Conservation (phyloP, 352 stramenopile species). For the Phytophthora agathidicida region DNA sequence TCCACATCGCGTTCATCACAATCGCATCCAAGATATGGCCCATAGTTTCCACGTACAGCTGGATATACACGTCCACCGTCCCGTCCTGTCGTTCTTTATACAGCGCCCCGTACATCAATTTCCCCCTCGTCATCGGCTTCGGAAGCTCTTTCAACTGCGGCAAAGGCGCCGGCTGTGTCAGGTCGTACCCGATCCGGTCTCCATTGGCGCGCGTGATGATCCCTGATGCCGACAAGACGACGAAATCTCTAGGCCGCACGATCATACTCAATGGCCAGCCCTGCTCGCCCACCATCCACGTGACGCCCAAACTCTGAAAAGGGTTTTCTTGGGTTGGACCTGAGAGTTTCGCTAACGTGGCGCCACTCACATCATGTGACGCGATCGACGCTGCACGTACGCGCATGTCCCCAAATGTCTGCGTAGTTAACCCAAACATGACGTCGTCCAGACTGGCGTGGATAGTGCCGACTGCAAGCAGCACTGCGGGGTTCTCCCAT, state of each 20-base stretch:
- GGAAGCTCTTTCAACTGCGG: conserved; percentile 28
- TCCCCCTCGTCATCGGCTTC: conserved; percentile 38
- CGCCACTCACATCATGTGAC: conserved; percentile 37
- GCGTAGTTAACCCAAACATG: conserved; percentile 44
- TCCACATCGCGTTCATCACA: conserved; percentile 29
- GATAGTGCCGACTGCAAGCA: conserved; percentile 44
- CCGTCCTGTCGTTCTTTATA: conserved; percentile 46
- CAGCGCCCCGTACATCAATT: conserved; percentile 47
- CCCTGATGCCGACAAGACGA: conserved; percentile 41
- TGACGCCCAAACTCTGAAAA: conserved; percentile 46
- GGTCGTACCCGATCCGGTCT: conserved; percentile 44
- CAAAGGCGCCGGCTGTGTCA: conserved; percentile 43
- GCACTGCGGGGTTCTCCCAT: conserved; percentile 26
- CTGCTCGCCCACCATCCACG: conserved; percentile 51
- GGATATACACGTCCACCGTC: conserved; percentile 62
- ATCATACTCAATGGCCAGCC: conserved; percentile 31
- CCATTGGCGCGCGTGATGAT: conserved; percentile 39
- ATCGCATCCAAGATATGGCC: conserved; percentile 24
- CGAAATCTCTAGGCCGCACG: conserved; percentile 41
- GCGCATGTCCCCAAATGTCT: conserved; percentile 29
- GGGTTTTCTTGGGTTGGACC: conserved; percentile 34
- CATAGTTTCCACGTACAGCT: conserved; percentile 40
- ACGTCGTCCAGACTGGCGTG: conserved; percentile 43
- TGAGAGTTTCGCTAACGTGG: conserved; percentile 39
- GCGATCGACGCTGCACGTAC: conserved; percentile 44